phyloP scores from a whole-genome alignment of 768 basidiomycete species.

The Rhodotorula graminis region DNA sequence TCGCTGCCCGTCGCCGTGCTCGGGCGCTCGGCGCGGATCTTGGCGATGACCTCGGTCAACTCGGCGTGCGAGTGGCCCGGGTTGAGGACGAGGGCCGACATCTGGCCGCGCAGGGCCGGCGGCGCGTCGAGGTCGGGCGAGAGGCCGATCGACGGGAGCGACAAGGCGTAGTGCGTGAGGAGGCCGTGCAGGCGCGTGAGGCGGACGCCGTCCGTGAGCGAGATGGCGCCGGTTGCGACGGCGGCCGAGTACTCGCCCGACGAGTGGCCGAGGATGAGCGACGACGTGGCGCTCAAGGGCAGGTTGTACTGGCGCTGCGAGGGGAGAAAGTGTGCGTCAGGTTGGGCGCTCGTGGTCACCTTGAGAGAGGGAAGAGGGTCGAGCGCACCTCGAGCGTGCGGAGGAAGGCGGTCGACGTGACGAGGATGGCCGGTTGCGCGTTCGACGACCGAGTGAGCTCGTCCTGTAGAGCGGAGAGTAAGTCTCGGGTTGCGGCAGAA shows the following conservation, averaged over 20 bases:
- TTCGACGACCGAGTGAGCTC: conserved; percentile 41
- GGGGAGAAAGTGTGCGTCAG: neutral
- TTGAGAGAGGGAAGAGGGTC: neutral
- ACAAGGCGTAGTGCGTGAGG: conserved; percentile 39
- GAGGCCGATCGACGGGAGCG: conserved; percentile 38
- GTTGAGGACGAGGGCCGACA: conserved; percentile 43
- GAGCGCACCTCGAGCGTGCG: conserved; percentile 39
- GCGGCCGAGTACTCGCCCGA: conserved; percentile 43
- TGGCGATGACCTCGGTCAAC: conserved; percentile 30
- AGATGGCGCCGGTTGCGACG: conserved; percentile 41
- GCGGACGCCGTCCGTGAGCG: conserved; percentile 40
- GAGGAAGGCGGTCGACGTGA: conserved; percentile 42
- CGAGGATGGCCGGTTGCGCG: conserved; percentile 43
- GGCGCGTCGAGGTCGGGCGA: conserved; percentile 37
- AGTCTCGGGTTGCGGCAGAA: no score
- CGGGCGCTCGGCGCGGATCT: conserved; percentile 14
- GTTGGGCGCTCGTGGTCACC: rapidly evolving
- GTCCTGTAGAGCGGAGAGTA: conserved; percentile 21
- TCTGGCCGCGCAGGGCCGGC: conserved; percentile 37
- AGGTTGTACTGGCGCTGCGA: neutral
- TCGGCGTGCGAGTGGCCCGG: conserved; percentile 37
- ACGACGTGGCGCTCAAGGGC: conserved; percentile 13
- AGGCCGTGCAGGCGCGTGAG: conserved; percentile 44
- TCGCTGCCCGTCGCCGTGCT: conserved; percentile 14
- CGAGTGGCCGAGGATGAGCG: conserved; percentile 41